These are phyloP conservation scores for Psilocybe tampanensis DNA, from an alignment of 768 basidiomycete species.

Conservation along the genomic window DNA sequence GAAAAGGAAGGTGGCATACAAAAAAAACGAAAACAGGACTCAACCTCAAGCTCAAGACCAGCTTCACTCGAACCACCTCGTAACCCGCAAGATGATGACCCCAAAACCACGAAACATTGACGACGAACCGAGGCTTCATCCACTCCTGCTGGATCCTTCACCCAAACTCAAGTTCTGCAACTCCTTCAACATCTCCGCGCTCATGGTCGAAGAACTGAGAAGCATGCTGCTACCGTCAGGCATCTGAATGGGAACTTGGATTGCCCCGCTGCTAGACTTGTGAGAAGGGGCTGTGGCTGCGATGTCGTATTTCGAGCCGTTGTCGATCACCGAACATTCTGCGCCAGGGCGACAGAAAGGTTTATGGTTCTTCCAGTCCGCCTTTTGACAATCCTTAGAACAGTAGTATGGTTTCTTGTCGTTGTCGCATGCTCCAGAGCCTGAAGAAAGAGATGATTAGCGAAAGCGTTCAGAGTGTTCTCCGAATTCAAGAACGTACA, in stretches of 20 bases:
- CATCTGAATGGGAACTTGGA: slow-evolving; percentile 28
- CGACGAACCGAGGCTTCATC: no score
- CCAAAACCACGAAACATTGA: no score
- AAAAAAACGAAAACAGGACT: no score
- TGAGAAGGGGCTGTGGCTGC: slow-evolving; percentile 1
- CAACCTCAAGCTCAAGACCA: no score
- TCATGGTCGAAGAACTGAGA: slow-evolving; percentile 30
- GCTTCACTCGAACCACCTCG: no score
- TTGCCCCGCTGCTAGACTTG: slow-evolving; percentile 13
- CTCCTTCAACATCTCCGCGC: slow-evolving; percentile 30
- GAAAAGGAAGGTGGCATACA: no score
- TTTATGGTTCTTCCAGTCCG: slow-evolving; percentile 38
- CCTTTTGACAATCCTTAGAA: slow-evolving; percentile 30
- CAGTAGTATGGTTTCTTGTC: slow-evolving; percentile 36
- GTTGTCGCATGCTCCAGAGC: slow-evolving; percentile 29
- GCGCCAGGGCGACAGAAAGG: slow-evolving; percentile 34
- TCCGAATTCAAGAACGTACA: slow-evolving; percentile 25
- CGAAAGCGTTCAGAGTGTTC: no score
- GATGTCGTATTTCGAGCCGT: slow-evolving; percentile 7
- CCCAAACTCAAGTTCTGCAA: slow-evolving; percentile 9
- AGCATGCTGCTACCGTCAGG: slow-evolving; percentile 23
- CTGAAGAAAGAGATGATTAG: slow-evolving; percentile 12
- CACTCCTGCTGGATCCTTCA: no score
- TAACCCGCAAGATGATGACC: no score
- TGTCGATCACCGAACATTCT: slow-evolving; percentile 31